These are phyloP conservation scores for Candida xiaguanensis DNA, from an alignment of 805 yeast species.

Conservation along the genomic window DNA sequence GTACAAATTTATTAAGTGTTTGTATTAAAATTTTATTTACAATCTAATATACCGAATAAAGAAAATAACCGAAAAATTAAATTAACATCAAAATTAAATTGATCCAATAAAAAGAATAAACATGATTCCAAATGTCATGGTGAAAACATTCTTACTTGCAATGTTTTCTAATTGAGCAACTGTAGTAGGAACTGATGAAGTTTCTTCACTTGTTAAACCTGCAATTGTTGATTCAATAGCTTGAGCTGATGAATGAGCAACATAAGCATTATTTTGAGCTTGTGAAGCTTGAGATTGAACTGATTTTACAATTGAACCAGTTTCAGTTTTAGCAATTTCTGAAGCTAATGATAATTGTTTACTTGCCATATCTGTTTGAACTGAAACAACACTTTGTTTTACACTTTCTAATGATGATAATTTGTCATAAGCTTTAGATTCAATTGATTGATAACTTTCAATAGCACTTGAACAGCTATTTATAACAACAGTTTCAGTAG, in stretches of 20 bases:
- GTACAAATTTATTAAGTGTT: not conserved
- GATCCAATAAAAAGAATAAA: not conserved
- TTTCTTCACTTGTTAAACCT: constrained; percentile 3
- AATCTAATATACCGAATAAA: too few species aligned
- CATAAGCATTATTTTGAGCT: constrained; percentile 5
- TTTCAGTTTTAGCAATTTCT: constrained; percentile 1
- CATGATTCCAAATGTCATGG: constrained; percentile 2
- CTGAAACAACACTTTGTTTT: constrained; percentile 1
- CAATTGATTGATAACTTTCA: constrained; percentile 3
- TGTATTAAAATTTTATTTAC: not conserved
- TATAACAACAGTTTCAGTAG: constrained; percentile 4
- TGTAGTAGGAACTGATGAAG: not conserved
- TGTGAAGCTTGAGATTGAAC: constrained; percentile 3
- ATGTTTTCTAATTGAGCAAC: constrained; percentile 2
- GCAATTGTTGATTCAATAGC: not conserved
- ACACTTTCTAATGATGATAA: constrained; percentile 3
- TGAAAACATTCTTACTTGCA: constrained; percentile 1
- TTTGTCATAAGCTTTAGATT: constrained; percentile 7
- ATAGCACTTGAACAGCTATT: constrained; percentile 6
- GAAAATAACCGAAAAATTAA: not conserved
- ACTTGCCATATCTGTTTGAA: constrained; percentile 1
- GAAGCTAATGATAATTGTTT: constrained; percentile 7
- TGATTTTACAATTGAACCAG: not conserved
- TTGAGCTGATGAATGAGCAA: constrained; percentile 3
- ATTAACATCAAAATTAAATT: not conserved